These are phyloP conservation scores for Castanopsis chinensis DNA, from an alignment of 306 rosid species.

Conservation along the genomic window DNA sequence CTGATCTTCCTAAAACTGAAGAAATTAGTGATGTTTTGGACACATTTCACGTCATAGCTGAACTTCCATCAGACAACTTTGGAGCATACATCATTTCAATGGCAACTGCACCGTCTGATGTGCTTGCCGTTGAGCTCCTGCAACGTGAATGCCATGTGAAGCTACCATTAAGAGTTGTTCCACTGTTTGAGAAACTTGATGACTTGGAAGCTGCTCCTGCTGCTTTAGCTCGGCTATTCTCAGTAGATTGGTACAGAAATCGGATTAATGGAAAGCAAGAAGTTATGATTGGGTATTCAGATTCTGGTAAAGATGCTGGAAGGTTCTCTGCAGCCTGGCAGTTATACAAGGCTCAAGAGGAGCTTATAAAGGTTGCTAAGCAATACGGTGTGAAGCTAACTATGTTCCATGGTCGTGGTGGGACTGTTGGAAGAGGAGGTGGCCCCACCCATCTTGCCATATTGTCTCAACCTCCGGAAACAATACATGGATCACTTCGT, in stretches of 20 bases:
- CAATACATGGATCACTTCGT: slow-evolving; percentile 93
- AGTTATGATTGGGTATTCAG: slow-evolving; percentile 98
- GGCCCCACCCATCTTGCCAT: slow-evolving; percentile 99
- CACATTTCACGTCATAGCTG: slow-evolving; percentile 82
- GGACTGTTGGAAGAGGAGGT: slow-evolving; percentile 98
- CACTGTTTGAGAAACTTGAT: slow-evolving; percentile 88
- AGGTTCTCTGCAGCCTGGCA: slow-evolving; percentile 98
- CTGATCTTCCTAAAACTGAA: slow-evolving; percentile 88
- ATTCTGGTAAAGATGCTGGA: slow-evolving; percentile 98
- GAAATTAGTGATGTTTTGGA: slow-evolving; percentile 89
- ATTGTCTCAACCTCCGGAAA: slow-evolving; percentile 94
- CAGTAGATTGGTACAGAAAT: slow-evolving; percentile 79
- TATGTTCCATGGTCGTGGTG: slow-evolving; percentile 99
- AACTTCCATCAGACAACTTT: slow-evolving; percentile 85
- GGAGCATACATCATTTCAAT: slow-evolving; percentile 98
- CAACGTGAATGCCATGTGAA: slow-evolving; percentile 86
- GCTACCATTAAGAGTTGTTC: slow-evolving; percentile 85
- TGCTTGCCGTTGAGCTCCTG: slow-evolving; percentile 88
- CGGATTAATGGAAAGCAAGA: slow-evolving; percentile 91
- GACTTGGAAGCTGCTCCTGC: slow-evolving; percentile 97
- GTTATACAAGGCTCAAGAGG: slow-evolving; percentile 95
- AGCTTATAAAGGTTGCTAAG: slow-evolving; percentile 84
- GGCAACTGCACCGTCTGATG: slow-evolving; percentile 97
- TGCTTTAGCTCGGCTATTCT: slow-evolving; percentile 84
- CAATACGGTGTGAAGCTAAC: slow-evolving; percentile 83